Base-by-base conservation (phyloP, 129 eudicot species). In the Flaveria brownii region DNA sequence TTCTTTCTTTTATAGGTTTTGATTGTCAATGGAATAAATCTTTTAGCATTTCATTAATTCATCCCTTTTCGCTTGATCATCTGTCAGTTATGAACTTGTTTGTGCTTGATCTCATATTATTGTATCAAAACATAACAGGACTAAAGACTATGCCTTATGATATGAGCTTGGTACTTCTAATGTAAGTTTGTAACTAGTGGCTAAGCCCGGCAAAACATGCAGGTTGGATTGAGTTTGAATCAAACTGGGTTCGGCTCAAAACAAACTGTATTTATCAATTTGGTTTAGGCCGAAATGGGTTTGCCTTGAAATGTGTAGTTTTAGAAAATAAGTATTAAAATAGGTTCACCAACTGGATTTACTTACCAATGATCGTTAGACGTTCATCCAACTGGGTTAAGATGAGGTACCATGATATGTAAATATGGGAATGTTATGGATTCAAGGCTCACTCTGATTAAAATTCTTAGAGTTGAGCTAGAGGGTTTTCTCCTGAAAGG, bases 1-100 rank as follows among this genome's bases (percentile, higher is more conserved):
- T 68, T 77, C 42, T 33, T 16, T 15, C 12, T 68, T 54, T 18
- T 9, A 52, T 33, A 65, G 74, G 45, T 22, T 55, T 73, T 62
- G 42, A 18, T 80, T 56, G n/a, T 80, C 51, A 73, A 65, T 73
- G 70, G 62, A 80, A 80, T 80, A 80, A 80, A 66, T 15, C 69
- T 73, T 36, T 36, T 75, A 12, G 22, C 41, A 10, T 75, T 62
- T 30, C 2, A 23, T 54, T 13, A 18, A 68, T 30, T 14, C 2
- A 3, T 62, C 26, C 18, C 9, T 9, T 30, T 62, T 7, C 20
- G 1, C 11, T 30, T 30, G 18, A 62, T 62, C 22, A 28, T 8
- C 45, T 6, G 63, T 8, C 39, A 22, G 12, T 60, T 60, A 23
- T 60, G 17, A 28, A 60, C 41, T 60, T 11, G 4, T 4, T 60